These are phyloP conservation scores for Anethum foeniculum DNA, from an alignment of 140 eudicot genomes.

Conservation along the genomic window DNA sequence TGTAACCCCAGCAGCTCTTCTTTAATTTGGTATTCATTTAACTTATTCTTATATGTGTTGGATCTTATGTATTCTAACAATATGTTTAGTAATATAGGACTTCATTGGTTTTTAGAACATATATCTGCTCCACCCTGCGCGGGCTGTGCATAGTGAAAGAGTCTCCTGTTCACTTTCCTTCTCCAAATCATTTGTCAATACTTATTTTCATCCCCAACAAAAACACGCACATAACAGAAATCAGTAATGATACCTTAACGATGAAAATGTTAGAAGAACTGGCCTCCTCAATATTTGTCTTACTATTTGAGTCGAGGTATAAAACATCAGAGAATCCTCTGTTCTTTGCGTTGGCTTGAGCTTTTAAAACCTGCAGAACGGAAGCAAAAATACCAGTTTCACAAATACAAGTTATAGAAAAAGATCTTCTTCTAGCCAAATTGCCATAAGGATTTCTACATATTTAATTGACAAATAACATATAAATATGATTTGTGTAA, in stretches of 20 bases:
- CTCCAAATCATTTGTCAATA: neutral
- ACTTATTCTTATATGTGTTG: no score
- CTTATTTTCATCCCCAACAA: neutral
- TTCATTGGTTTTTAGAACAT: neutral
- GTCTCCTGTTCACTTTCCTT: neutral
- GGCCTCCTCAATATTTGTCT: conserved; percentile 76
- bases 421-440: neutral
- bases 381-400: neutral
- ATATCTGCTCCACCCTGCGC: neutral
- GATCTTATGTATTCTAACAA: no score
- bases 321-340: conserved; percentile 87
- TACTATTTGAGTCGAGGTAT: conserved; percentile 62
- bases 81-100: neutral
- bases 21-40: no score
- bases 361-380: conserved; percentile 45
- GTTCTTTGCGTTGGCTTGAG: conserved; percentile 49
- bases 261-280: conserved; percentile 78
- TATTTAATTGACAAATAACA: neutral
- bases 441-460: neutral
- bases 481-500: neutral
- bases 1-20: neutral
- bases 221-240: neutral
- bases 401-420: neutral
- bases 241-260: conserved; percentile 52
- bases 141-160: neutral